Base-by-base conservation (phyloP, 257 asterid genomes). In the Gynochthodes officinalis region DNA sequence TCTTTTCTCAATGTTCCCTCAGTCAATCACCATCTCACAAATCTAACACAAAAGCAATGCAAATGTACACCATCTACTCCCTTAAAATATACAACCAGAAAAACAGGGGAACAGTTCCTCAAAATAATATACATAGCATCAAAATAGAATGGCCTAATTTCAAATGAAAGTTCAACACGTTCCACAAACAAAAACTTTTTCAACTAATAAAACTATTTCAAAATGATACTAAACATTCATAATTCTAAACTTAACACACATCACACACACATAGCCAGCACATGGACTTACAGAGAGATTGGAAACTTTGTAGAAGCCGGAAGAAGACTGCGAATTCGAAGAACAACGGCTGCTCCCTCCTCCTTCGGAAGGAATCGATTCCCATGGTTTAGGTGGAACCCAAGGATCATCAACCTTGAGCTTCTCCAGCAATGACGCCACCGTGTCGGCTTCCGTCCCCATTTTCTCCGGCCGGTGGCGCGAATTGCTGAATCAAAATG, bases 331-430 rank as follows among this genome's bases (percentile, higher is more conserved):
- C 37, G 84, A 50, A 7, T 77, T 68, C 43, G 84, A 65, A 42
- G 70, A 80, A 44, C 85, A 42, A 28, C 50, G 27, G 9, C 18
- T 25, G 71, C 46, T 70, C 79, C 85, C 88, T 74, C 85, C 90
- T 74, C 82, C 75, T 72, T 81, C 87, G 32, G 91, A 80, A 71
- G 92, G 80, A 52, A 85, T 37, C 28, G 90, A 88, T 61, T 93
- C 98, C 98, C 97, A 87, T 14, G 92, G 89, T 82, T 86, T 79
- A 25, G 97, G 86, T 21, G 88, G 88, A n/a, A 90, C 68, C 86
- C 89, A 88, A 10, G 92, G 91, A 52, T 89, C 92, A 42, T 89
- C 90, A 15, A 93, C 87, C 80, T 78, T 85, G 48, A 93, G 84
- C 73, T 85, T 86, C 75, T 83, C 84, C 74, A 86, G 67, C 55